Base-by-base conservation (phyloP, 2,329 filamentous ascomycete genomes). In the Fusarium multiceps region DNA sequence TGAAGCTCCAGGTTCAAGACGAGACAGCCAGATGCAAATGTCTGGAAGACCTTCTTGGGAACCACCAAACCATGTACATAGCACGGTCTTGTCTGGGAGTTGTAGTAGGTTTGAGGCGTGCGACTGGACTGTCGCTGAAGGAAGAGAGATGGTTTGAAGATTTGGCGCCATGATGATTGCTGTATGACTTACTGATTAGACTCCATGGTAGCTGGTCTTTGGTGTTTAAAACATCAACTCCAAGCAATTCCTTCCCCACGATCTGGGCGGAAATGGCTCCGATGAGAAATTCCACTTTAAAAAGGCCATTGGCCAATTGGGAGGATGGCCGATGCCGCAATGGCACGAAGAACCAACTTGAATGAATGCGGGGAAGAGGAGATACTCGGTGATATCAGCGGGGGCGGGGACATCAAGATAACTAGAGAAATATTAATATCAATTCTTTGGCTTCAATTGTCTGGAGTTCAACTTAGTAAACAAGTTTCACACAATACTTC, bases 31-130 rank as follows among this genome's bases (percentile, higher is more conserved):
- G 49, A 84, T 82, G 56, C 77, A 80, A 43, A 84, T 83, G 50
- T 84, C 82, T 1, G 81, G 78, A 6, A 78, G 77, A 1, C 82
- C 82, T 69, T 84, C 82, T 60, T 83, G 82, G 0, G 80, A 82
- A 3, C 82, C 82, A 7, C 82, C 82, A 32, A 84, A 84, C 81
- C 81, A 84, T 16, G 74, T 78, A 60, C 82, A 84, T 0, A 84
- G 71, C 1, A 83, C 69, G 5, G 80, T 80, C n/a, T 77, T 77
- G 66, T 82, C 77, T 2, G 78, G 77, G 0, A 84, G 76, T 28
- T 79, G 75, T 12, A 83, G 72, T 12, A 84, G 76, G 58, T 83
- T 83, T 13, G 82, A 84, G 12, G 82, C 82, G 42, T 84, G 82
- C 4, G 78, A 82, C 64, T 84, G 82, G 4, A 80, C 74, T 2